Evolutionary conservation across 306 rosid genomes (phyloP).

Genomic region (Lithocarpus polystachyus): DNA sequence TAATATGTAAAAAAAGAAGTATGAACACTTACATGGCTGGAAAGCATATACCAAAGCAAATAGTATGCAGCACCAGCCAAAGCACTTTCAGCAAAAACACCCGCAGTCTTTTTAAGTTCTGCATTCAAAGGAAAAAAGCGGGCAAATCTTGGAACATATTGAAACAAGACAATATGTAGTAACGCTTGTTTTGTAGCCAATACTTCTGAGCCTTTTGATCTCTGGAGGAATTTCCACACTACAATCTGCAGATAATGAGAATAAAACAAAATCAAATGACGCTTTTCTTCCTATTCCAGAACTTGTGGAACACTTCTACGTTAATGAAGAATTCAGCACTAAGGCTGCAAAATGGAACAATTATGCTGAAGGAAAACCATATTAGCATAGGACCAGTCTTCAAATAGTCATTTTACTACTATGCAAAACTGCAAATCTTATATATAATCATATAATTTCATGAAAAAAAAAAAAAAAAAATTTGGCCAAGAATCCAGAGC

Average conservation of each 20-base stretch:
- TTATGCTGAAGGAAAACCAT: too few species aligned
- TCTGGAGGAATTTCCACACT: conserved; percentile 55
- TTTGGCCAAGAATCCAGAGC: too few species aligned
- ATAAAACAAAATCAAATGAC: background rate
- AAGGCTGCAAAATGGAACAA: too few species aligned
- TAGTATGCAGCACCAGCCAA: conserved; percentile 80
- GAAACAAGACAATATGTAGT: conserved; percentile 57
- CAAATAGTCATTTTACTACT: too few species aligned
- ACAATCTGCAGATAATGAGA: conserved; percentile 45
- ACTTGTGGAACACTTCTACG: background rate
- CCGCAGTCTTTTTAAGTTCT: conserved; percentile 83
- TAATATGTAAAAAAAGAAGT: conserved; percentile 2
- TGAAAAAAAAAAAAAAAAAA: too few species aligned
- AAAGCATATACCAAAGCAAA: conserved; percentile 80
- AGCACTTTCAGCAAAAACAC: conserved; percentile 84
- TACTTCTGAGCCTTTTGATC: conserved; percentile 46
- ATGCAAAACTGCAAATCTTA: too few species aligned
- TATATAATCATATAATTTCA: too few species aligned
- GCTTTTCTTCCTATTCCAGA: background rate
- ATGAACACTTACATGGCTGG: conserved; percentile 68
- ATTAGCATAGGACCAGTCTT: too few species aligned
- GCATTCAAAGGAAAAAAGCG: conserved; percentile 75
- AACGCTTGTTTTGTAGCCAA: conserved; percentile 63
- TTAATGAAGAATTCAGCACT: too few species aligned
- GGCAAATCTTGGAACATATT: conserved; percentile 70